Base-by-base conservation (phyloP, 2,329 filamentous ascomycete species). In the Fusarium tricinctum region DNA sequence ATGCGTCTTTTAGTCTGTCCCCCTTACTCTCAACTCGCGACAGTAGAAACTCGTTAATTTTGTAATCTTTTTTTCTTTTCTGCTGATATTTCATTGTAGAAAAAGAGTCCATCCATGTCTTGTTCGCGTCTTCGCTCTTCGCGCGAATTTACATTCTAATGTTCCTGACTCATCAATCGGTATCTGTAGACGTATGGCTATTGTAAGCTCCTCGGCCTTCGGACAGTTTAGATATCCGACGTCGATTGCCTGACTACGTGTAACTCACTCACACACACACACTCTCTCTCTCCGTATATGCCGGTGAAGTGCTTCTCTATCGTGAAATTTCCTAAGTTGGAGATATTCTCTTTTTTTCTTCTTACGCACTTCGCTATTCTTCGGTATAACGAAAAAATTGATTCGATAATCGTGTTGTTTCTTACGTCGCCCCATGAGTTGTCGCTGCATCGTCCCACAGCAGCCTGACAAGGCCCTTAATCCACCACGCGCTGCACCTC, bases 171-270 rank as follows among this genome's bases (percentile, higher is more conserved):
- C 71, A 69, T 61, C 52, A 35, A 43, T 45, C 39, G 8, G 8
- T 46, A 19, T 38, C 8, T 4, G 12, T 13, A 30, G 28, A 30
- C 28, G 52, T 67, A 66, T 69, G 66, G 68, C 65, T 71, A 52
- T 70, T 59, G 56, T 57, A 45, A 55, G 48, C 28, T 8, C 59
- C 58, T 73, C 71, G 71, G 71, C 52, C 61, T 73, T 73, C 71
- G 71, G 71, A 56, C 59, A 64, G 40, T 59, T 62, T 55, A 71
- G 59, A 68, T 53, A 51, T 67, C 61, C 61, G 61, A 59, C 30
- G 38, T 50, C 60, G 42, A 61, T 68, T 67, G 66, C 60, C 45
- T 72, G 65, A 69, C 70, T 49, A 52, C 58, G 62, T 59, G 35
- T 38, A n/a, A 38, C 17, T n/a, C n/a, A n/a, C n/a, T n/a, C n/a